Evolutionary conservation across 139 green algal genomes (phyloP).

Genomic region (Volvox africanus): DNA sequence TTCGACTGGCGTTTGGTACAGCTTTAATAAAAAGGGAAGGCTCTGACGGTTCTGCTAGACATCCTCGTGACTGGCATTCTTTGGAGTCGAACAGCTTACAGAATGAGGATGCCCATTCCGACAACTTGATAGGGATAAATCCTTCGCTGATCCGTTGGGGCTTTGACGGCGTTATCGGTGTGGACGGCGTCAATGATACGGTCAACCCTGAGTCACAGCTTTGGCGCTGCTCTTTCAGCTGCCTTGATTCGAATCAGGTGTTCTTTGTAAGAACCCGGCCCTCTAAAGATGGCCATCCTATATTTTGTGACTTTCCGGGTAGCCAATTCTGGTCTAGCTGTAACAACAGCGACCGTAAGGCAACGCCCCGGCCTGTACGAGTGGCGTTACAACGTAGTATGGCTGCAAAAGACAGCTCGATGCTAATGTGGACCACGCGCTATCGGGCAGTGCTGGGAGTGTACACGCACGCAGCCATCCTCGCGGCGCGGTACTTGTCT

Average conservation of each 20-base stretch:
- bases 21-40: not conserved
- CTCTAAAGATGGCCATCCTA: not conserved
- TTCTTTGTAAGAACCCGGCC: not conserved
- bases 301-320: not conserved
- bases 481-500: not conserved
- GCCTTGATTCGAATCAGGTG: not conserved
- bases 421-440: not conserved
- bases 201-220: not conserved
- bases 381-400: not conserved
- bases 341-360: not conserved
- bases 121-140: not conserved
- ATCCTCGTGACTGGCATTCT: not conserved
- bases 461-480: not conserved
- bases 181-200: not conserved
- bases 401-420: not conserved
- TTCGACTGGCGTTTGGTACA: not conserved
- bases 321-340: not conserved
- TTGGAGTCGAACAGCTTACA: not conserved
- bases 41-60: not conserved
- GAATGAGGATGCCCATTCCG: not conserved
- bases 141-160: not conserved
- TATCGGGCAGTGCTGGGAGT: not conserved
- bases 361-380: not conserved
- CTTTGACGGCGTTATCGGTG: not conserved
- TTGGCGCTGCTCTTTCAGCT: constrained; percentile 4